Evolutionary conservation across 371 early-diverging fungal genomes (phyloP).

Genomic region (Zopfochytrium polystomum): DNA sequence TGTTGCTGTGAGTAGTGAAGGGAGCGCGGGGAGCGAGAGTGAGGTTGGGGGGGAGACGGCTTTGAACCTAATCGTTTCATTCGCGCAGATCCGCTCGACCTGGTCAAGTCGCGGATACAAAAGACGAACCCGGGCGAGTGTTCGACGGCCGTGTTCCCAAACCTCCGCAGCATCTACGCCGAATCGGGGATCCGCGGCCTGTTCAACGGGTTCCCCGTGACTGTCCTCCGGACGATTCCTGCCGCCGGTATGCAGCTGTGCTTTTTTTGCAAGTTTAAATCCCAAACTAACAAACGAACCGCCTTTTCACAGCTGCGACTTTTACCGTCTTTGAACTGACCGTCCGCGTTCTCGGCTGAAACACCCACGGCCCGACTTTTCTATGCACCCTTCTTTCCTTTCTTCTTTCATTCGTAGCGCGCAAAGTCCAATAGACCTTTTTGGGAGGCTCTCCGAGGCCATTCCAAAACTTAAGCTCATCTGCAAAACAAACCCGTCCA

Average conservation of each 20-base stretch:
- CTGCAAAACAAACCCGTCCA: too few relatives aligned
- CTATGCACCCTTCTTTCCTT: too few relatives aligned
- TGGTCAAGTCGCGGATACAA: conserved; percentile 73
- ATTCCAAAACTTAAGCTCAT: too few relatives aligned
- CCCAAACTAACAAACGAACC: conserved; percentile 54
- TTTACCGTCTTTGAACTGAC: conserved; percentile 74
- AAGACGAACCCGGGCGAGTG: conserved; percentile 6
- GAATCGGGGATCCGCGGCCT: conserved; percentile 18
- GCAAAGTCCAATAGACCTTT: too few relatives aligned
- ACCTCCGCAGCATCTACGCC: conserved; percentile 7
- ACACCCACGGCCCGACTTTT: too few relatives aligned
- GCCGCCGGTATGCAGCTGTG: conserved; percentile 20
- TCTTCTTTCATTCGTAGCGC: too few relatives aligned
- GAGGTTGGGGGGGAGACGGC: not conserved
- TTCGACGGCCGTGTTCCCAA: conserved; percentile 9
- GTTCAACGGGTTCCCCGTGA: conserved; percentile 21
- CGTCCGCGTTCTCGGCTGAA: conserved; percentile 43
- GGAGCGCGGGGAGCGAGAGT: too few relatives aligned
- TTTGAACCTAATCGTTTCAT: not conserved
- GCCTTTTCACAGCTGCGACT: conserved; percentile 48
- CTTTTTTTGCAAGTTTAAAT: conserved; percentile 47
- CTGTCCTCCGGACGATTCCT: conserved; percentile 25
- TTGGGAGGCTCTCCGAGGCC: too few relatives aligned
- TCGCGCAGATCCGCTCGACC: conserved; percentile 66
- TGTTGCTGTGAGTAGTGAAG: conserved; percentile 60